Conservation (phyloP, 306 rosid species). For the Casuarina glauca region DNA sequence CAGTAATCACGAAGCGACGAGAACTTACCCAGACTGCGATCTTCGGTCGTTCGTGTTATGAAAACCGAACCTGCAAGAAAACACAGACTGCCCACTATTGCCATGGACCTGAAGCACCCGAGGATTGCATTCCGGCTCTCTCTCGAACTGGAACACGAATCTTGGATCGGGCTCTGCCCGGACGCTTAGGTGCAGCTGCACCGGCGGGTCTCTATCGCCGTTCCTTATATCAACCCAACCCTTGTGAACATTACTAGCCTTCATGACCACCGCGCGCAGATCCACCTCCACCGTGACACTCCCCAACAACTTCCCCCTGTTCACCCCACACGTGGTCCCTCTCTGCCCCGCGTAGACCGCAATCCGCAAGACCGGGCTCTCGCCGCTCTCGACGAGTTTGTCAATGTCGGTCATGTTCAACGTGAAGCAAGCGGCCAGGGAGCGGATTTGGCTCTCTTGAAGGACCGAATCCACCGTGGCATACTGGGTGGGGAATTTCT, state of each 20-base stretch:
- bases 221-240: conserved; percentile 61
- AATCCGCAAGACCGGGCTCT: conserved; percentile 45
- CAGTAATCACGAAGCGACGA: neutral
- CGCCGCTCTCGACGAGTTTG: conserved; percentile 34
- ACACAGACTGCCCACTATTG: conserved; percentile 60
- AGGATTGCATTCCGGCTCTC: conserved; percentile 74
- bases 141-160: conserved; percentile 71
- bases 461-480: conserved; percentile 58
- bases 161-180: conserved; percentile 70
- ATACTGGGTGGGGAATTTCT: conserved; percentile 55
- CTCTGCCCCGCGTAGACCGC: conserved; percentile 59
- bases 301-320: conserved; percentile 54
- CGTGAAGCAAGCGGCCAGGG: conserved; percentile 64
- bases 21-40: conserved; percentile 47
- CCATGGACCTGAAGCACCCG: conserved; percentile 71
- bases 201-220: conserved; percentile 43
- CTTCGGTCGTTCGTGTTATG: conserved; percentile 55
- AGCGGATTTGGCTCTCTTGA: conserved; percentile 34
- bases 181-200: conserved; percentile 66
- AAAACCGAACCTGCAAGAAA: conserved; percentile 76
- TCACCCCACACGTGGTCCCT: conserved; percentile 64
- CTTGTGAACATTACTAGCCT: conserved; percentile 38
- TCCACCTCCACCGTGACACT: conserved; percentile 49
- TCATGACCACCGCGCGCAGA: conserved; percentile 40
- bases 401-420: conserved; percentile 61